Base-by-base conservation (phyloP, 768 basidiomycete species). In the Lactarius hengduanensis region DNA sequence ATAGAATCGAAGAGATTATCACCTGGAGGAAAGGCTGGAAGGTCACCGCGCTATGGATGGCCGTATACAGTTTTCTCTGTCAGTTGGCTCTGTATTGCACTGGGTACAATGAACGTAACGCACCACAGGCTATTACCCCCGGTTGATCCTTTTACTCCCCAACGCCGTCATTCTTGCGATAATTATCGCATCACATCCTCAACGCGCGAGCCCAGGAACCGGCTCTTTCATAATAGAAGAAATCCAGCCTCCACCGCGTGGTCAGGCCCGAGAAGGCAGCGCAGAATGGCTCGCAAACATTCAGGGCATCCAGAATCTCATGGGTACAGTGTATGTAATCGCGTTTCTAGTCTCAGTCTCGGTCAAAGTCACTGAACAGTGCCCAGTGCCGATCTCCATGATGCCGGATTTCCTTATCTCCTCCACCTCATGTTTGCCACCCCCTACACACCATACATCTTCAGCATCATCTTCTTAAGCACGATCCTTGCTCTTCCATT, bases 281-380 rank as follows among this genome's bases (percentile, higher is more conserved):
- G 82, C 87, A 0, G 89, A 91, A 65, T 95, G 92, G 88, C 88
- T 90, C 67, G 89, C 90, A 18, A 96, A 95, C 69, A 78, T 96
- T 3, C 93, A 95, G 76, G 93, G 83, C 1, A 90, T 96, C 34
- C 94, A 96, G 74, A 96, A 96, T 70, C 83, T 96, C 36, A 95
- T 96, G 93, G 93, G 92, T 7, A 77, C 83, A 8, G 78, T 88
- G 91, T 94, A 76, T 69, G 90, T 77, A 7, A n/a, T 32, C 30
- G n/a, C 30, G 4, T 56, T 43, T 64, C 13, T 16, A 56, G 30
- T n/a, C 43, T 43, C 22, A 53, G 26, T 6, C 36, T 32, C 13
- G 26, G n/a, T 16, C 36, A 57, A 13, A 15, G 4, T 53, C 22
- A 54, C 61, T 63, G 45, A 69, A 30, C 28, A 4, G 32, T 54